Conservation (phyloP, 1,284 basidiomycete genomes). For the Phaffia rhodozyma region DNA sequence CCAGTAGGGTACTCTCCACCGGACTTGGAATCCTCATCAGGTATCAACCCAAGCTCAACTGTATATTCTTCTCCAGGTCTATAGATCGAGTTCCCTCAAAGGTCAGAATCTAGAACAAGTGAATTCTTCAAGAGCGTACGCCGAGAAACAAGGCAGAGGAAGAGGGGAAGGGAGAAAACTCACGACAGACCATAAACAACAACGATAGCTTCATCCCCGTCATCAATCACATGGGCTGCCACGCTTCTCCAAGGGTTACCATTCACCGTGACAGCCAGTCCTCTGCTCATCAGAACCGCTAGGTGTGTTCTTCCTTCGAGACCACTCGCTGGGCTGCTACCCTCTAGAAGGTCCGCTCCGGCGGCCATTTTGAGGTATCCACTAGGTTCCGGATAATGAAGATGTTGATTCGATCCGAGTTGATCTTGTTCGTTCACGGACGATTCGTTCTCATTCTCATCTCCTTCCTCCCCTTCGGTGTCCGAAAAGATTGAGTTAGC, state of each 20-base stretch:
- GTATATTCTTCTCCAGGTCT: conserved; percentile 61
- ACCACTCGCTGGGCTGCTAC: neutral
- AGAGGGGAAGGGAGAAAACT: neutral
- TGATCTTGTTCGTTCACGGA: conserved; percentile 26
- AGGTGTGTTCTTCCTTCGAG: conserved; percentile 1
- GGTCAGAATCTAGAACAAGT: neutral
- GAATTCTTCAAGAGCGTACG: neutral
- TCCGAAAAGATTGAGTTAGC: no score
- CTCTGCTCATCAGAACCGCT: conserved; percentile 46
- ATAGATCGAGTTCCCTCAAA: neutral
- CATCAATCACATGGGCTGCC: conserved; percentile 56
- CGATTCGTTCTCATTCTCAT: neutral
- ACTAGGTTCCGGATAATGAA: neutral
- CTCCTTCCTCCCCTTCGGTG: no score
- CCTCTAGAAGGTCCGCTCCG: neutral
- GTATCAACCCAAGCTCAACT: conserved; percentile 56
- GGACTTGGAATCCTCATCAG: conserved; percentile 39
- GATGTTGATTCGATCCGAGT: conserved; percentile 35
- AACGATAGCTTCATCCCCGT: conserved; percentile 59
- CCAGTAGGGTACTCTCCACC: conserved; percentile 28
- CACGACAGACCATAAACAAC: conserved; percentile 61
- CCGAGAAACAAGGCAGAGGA: neutral
- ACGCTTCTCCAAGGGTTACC: conserved; percentile 59
- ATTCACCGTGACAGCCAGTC: conserved; percentile 63
- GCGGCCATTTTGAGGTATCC: neutral